Conservation (phyloP, 2,329 filamentous ascomycete genomes). For the Ceratocystis albifundus region DNA sequence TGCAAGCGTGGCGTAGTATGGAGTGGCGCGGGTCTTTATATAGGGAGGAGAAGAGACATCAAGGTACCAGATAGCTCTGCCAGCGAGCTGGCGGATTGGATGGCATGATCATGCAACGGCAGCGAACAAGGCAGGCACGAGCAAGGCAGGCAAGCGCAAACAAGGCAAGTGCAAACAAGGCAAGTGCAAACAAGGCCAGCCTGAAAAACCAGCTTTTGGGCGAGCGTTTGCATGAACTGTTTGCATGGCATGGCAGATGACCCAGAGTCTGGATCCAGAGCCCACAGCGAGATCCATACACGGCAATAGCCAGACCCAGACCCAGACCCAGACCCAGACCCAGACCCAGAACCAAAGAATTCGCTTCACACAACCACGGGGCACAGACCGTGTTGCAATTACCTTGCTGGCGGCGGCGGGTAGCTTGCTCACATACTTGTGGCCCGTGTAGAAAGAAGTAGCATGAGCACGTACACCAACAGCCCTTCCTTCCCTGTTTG, state of each 20-base stretch:
- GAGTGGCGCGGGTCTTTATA: background rate
- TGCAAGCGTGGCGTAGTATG: background rate
- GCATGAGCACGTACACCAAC: too few species aligned
- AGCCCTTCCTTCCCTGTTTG: background rate
- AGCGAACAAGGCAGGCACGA: background rate
- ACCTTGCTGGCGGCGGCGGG: background rate
- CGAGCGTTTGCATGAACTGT: background rate
- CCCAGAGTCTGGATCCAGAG: too few species aligned
- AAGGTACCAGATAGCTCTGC: background rate
- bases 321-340: background rate
- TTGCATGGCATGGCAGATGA: background rate
- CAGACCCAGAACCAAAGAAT: background rate
- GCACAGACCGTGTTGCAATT: background rate
- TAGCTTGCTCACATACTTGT: constrained; percentile 6
- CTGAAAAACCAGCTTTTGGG: background rate
- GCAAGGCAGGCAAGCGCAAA: background rate
- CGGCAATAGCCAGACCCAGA: background rate
- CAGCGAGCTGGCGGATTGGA: background rate
- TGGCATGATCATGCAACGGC: background rate
- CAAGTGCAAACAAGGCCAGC: background rate
- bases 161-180: background rate
- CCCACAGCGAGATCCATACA: too few species aligned
- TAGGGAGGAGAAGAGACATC: constrained; percentile 3
- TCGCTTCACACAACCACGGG: background rate
- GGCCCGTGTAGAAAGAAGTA: background rate